phyloP scores from a whole-genome alignment of 495 filamentous ascomycete genomes.

The Penicillium waksmanii region DNA sequence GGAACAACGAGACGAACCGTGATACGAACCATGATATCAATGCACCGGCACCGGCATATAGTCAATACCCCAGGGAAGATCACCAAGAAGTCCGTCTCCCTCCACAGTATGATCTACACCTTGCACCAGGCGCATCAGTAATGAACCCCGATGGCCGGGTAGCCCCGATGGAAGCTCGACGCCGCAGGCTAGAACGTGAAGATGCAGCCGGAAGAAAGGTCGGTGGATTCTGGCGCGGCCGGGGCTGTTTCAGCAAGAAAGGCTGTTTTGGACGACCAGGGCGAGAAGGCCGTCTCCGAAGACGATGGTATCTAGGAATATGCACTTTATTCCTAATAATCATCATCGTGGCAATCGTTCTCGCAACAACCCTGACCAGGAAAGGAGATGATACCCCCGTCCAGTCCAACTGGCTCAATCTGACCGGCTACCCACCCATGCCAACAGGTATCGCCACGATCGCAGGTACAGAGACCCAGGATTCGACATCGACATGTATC shows the following conservation, averaged over 20 bases:
- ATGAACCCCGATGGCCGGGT: slow-evolving; percentile 35
- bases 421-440: slow-evolving; percentile 85
- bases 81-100: slow-evolving; percentile 25
- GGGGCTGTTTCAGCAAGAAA: slow-evolving; percentile 59
- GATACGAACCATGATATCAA: slow-evolving; percentile 13
- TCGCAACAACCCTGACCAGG: slow-evolving; percentile 64
- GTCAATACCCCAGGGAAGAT: slow-evolving; percentile 20
- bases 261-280: slow-evolving; percentile 65
- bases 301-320: slow-evolving; percentile 63
- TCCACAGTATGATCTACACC: slow-evolving; percentile 27
- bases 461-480: slow-evolving; percentile 62
- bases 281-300: slow-evolving; percentile 64
- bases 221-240: slow-evolving; percentile 63
- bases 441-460: slow-evolving; percentile 81
- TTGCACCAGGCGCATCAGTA: slow-evolving; percentile 26
- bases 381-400: slow-evolving; percentile 45
- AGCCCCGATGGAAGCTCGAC: slow-evolving; percentile 54
- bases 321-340: slow-evolving; percentile 56
- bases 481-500: slow-evolving; percentile 66
- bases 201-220: slow-evolving; percentile 57
- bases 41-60: slow-evolving; percentile 41
- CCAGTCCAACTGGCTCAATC: slow-evolving; percentile 72
- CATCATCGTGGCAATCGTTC: slow-evolving; percentile 60
- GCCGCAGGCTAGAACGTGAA: slow-evolving; percentile 65
- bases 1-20: not conserved